Base-by-base conservation (phyloP, 2,329 filamentous ascomycete genomes). In the Penicillium sp. region DNA sequence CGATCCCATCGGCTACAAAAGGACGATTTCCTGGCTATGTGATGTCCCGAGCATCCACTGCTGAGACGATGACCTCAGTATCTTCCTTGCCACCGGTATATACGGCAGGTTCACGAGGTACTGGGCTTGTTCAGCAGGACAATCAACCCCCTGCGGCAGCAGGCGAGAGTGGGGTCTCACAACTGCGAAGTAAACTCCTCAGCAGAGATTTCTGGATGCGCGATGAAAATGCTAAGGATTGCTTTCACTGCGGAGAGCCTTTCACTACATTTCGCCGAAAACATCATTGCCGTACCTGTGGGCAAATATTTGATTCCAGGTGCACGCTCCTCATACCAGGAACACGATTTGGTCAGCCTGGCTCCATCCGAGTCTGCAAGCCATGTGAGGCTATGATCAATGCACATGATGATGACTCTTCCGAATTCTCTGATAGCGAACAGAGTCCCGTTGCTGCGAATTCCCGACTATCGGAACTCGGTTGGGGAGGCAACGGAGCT, bases 121-220 rank as follows among this genome's bases (percentile, higher is more conserved):
- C 49, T 16, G 50, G 46, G 20, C 58, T 57, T 44, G 51, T 59
- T 42, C 56, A 55, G 24, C 54, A 59, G 10, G 47, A 56, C 24
- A 62, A 55, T 40, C 65, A 55, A 20, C 51, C 58, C 14, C 51
- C 62, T 39, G 44, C 47, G 22, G 41, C 49, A 24, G 51, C 56
- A 11, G 48, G 55, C 33, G 64, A 69, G 48, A 57, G 69, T 50
- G 72, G 72, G 55, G 67, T 81, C 48, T 74, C 76, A 44, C 86
- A 88, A 61, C 87, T 96, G 78, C 85, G 88, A 56, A 89, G 90
- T 63, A 91, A 92, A 65, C 86, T 99, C 7, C 76, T 97, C 41
- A 95, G 89, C 69, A 94, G 92, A 65, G 92, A 97, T 62, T 97
- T 96, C 63, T 97, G 92, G 94, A 99, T 99, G 94, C 89, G 91